Evolutionary conservation across 176 grass and related monocot species (phyloP), one percentile per base, ranked within the genome.

Genomic region (Carex scoparia): DNA sequence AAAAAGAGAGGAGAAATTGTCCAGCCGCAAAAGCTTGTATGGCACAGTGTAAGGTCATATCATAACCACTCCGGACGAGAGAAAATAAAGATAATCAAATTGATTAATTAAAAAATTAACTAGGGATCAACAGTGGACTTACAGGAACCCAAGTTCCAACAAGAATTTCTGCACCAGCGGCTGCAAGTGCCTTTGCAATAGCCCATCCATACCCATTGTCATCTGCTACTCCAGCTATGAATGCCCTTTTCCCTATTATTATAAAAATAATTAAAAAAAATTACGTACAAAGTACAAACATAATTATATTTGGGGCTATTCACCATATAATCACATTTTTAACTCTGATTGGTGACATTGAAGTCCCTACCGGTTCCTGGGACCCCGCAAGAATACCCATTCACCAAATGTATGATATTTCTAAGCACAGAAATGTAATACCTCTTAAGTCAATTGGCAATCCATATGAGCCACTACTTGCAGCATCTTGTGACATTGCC

Each of bases 151-250:
- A 98, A 88, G 95, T 98, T 90, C 93, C 95, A 92, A 98, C 91
- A 85, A 98, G 89, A 83, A 98, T 95, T 63, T 98, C 93, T 68
- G 95, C 95, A 70, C 95, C 95, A 71, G 91, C 95, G 65, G 93
- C 92, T 89, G 95, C 95, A 87, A 98, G 95, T 85, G 95, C 79
- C 85, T 98, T 95, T 61, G 95, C 93, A 79, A 98, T 93, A 85
- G 95, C 95, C 95, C 95, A 98, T 62, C 95, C 95, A 88, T 95
- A 98, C 61, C 95, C 95, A 95, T 98, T 98, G 73, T 98, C 95
- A 90, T 95, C 95, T 84, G 95, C 95, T 30, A 98, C 86, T 87
- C 95, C 95, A 88, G 93, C 95, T 90, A 98, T 95, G 86, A 98
- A 98, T 62, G 93, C 95, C 71, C 93, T 95, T 89, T 95, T 95